Evolutionary conservation across 805 yeast species (phyloP), one percentile per base, ranked within the genome.

Genomic region (Suhomyces pyralidae): DNA sequence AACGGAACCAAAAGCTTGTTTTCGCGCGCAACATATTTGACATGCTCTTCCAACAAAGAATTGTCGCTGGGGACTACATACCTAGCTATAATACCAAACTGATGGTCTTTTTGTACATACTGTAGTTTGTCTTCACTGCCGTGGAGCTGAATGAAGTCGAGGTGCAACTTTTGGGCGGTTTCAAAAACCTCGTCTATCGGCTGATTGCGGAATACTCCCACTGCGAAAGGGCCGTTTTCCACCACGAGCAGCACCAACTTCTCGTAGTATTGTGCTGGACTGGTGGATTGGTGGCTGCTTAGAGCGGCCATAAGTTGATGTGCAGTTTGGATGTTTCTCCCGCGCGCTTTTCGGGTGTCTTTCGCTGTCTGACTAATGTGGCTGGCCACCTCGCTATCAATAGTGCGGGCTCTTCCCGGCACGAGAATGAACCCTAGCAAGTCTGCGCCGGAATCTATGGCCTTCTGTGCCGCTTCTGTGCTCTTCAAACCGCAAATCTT

Each of bases 151-250:
- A 94, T 87, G 24, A 90, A 71, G 67, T 94, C 98, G 3, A 91
- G 64, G 0, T 72, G 71, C 14, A 85, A 66, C 7, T 76, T 78
- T 2, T 63, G 57, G 0, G 78, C 77, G 1, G 78, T 60, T 8
- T 58, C 52, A 40, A 75, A 64, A 1, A 93, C 86, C 12, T 85
- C 87, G 1, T 80, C 84, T 3, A 86, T 61, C 0, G 85, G 61
- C 67, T 92, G 97, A 65, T 94, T 90, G 54, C 92, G 76, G 71
- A 93, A 90, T 3, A 93, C 99, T 1, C 98, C 99, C 2, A 91
- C 97, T 2, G 88, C 67, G 58, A 75, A 81, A 0, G 94, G 94
- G 0, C 91, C 89, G 38, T 71, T 68, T 45, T 67, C 71, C 40
- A 17, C 69, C 52, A 67, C 59, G 42, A 61, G 60, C 4, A 62